Conservation (phyloP, 2,329 filamentous ascomycete genomes). For the Teratosphaeria epicoccoides region DNA sequence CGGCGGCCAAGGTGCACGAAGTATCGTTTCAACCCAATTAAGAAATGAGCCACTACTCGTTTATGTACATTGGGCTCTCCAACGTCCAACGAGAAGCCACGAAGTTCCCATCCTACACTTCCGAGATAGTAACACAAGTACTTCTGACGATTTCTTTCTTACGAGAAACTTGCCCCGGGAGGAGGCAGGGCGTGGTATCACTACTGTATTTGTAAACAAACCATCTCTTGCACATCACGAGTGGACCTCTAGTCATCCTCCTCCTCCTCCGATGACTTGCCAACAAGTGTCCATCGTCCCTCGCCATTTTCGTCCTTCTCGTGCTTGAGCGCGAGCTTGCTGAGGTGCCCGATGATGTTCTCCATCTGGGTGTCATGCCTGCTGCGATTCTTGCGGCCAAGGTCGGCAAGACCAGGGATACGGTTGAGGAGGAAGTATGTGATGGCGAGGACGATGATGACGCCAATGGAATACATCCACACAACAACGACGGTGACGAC, state of each 20-base stretch:
- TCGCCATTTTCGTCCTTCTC: constrained; percentile 40
- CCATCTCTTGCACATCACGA: background rate
- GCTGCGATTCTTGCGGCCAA: constrained; percentile 53
- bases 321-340: constrained; percentile 53
- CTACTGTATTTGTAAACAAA: background rate
- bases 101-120: background rate
- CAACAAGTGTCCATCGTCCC: constrained; percentile 34
- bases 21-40: background rate
- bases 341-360: constrained; percentile 55
- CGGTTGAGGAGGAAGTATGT: constrained; percentile 54
- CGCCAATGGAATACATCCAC: constrained; percentile 57
- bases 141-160: constrained; percentile 1
- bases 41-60: constrained; percentile 1
- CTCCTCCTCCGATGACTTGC: constrained; percentile 36
- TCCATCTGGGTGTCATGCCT: constrained; percentile 53
- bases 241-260: constrained; percentile 35
- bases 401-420: constrained; percentile 48
- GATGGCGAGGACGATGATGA: constrained; percentile 55
- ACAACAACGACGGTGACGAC: constrained; percentile 56
- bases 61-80: constrained; percentile 7
- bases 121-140: constrained; percentile 7
- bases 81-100: background rate
- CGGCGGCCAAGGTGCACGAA: background rate
- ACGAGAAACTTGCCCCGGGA: background rate
- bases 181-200: constrained; percentile 5